These are phyloP conservation scores for Chenopodium album DNA, from an alignment of 148 eudicot species.

Conservation along the genomic window DNA sequence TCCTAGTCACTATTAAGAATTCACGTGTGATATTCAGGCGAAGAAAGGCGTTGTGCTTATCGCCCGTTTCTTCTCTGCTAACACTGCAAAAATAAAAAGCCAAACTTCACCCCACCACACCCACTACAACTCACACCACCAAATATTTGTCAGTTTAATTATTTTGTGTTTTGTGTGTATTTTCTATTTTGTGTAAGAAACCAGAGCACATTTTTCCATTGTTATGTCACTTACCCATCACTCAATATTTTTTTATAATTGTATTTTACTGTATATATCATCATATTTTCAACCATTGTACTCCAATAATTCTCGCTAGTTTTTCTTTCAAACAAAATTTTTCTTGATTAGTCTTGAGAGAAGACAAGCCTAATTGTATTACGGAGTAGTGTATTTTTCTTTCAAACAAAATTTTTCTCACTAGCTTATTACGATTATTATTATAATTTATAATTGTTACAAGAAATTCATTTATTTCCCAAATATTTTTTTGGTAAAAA, in stretches of 20 bases:
- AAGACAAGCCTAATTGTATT: too few relatives aligned
- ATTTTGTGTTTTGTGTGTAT: not conserved
- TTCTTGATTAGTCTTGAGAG: too few relatives aligned
- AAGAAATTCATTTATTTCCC: not conserved
- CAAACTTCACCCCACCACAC: not conserved
- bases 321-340: not conserved
- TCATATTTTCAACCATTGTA: not conserved
- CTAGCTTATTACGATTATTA: too few relatives aligned
- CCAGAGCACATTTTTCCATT: conserved; percentile 33
- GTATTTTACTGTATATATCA: not conserved
- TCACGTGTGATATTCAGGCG: conserved; percentile 32
- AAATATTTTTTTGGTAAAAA: not conserved
- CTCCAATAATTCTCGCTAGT: not conserved
- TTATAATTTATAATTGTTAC: too few relatives aligned
- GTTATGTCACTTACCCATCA: conserved; percentile 27
- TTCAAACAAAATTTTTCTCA: too few relatives aligned
- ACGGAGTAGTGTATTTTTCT: too few relatives aligned
- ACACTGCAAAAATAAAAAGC: conserved; percentile 23
- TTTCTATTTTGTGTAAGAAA: not conserved
- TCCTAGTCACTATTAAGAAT: not conserved
- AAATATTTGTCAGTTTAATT: conserved; percentile 7
- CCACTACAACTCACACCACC: conserved; percentile 10
- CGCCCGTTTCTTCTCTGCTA: conserved; percentile 19
- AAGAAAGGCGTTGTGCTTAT: conserved; percentile 23
- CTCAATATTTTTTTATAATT: not conserved